Evolutionary conservation across 495 filamentous ascomycete species (phyloP), one percentile per base, ranked within the genome.

Genomic region (Viridothelium virens): DNA sequence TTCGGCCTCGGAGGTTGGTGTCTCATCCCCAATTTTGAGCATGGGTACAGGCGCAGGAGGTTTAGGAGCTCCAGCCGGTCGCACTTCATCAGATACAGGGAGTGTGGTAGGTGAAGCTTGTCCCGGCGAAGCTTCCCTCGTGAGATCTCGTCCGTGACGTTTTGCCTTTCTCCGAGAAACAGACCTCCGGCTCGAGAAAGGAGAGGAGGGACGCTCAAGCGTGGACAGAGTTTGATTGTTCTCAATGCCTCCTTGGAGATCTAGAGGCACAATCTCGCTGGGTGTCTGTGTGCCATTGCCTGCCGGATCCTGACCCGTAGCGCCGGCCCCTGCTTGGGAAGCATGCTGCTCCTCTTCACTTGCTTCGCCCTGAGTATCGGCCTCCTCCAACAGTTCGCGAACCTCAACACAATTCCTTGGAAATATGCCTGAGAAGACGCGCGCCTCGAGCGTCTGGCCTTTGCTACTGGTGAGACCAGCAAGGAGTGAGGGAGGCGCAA

Each of bases 371-470:
- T 64, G 18, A 10, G 48, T 44, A 66, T 73, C 71, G 47, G 67
- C 72, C 61, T 79, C 78, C 33, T 77, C 78, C 65, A 80, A 69
- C 64, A 79, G 65, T 70, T 80, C 78, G 63, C 78, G 74, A 62
- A 91, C 85, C 72, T 91, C 95, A 46, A 98, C 92, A 70, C 95
- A 98, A 70, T 86, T 91, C 65, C 89, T 85, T 12, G 94, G 94
- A 76, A 98, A 98, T 70, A 97, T 96, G 65, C 94, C 94, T 2
- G 91, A 93, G 77, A 97, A 98, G 63, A 98, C 93, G 66, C 94
- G 86, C 50, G 92, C 90, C 73, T 97, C 94, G 46, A 98, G 84
- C 1, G 91, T 94, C 75, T 96, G 91, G 31, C 94, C 94, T 76
- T 91, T 96, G 69, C 86, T 86, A 73, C 88, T 91, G 4, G 95